Conservation (phyloP, 2,329 filamentous ascomycete species). For the Botryotinia globosa region DNA sequence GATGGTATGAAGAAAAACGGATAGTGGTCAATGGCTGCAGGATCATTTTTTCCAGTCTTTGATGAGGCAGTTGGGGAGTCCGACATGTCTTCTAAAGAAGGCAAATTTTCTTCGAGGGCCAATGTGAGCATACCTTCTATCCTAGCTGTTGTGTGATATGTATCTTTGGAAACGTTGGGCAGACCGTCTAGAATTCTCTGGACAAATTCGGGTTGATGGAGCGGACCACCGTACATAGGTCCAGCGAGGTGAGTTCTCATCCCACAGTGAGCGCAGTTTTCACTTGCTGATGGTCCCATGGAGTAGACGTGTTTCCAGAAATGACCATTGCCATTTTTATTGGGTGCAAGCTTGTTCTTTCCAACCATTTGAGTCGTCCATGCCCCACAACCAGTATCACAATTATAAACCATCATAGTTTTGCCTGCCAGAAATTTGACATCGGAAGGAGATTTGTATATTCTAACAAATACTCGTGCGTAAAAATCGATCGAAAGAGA, state of each 20-base stretch:
- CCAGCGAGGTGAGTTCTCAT: slow-evolving; percentile 83
- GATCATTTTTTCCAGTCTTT: slow-evolving; percentile 47
- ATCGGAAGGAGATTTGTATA: slow-evolving; percentile 74
- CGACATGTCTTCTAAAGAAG: slow-evolving; percentile 26
- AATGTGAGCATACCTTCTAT: slow-evolving; percentile 91
- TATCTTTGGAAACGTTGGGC: slow-evolving; percentile 60
- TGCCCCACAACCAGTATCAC: slow-evolving; percentile 85
- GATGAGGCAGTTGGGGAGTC: slow-evolving; percentile 40
- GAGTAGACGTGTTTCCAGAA: slow-evolving; percentile 79
- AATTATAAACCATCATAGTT: slow-evolving; percentile 90
- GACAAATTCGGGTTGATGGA: slow-evolving; percentile 84
- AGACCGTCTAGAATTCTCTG: slow-evolving; percentile 72
- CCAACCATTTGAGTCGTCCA: slow-evolving; percentile 82
- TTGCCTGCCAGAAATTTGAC: slow-evolving; percentile 90
- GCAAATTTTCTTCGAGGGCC: slow-evolving; percentile 68
- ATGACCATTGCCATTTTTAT: slow-evolving; percentile 66
- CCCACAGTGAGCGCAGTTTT: slow-evolving; percentile 77
- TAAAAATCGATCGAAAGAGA: slow-evolving; percentile 97
- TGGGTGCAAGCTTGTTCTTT: slow-evolving; percentile 61
- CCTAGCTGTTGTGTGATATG: slow-evolving; percentile 76
- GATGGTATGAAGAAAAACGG: slow-evolving; percentile 87
- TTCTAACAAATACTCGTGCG: slow-evolving; percentile 79
- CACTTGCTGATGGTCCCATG: slow-evolving; percentile 64
- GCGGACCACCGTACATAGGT: slow-evolving; percentile 89
- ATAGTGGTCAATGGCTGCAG: slow-evolving; percentile 65